Evolutionary conservation across 345 rosid genomes (phyloP).

Genomic region (Ceriops tagal): DNA sequence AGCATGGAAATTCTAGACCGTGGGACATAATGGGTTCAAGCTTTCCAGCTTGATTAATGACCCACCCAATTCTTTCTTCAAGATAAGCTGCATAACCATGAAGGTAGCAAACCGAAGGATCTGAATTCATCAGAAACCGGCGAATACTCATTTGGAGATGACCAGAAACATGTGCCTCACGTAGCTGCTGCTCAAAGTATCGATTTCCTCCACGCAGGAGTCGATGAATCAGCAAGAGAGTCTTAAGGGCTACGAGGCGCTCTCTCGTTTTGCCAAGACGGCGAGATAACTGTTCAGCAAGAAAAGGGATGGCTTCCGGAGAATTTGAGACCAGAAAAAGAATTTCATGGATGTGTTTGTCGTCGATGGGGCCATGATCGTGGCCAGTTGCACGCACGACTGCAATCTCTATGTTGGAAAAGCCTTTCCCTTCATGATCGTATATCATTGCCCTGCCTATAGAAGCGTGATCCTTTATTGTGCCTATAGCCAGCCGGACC

Average conservation of each 20-base stretch:
- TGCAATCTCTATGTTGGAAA: conserved; percentile 64
- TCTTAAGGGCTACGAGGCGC: conserved; percentile 63
- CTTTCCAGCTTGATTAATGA: conserved; percentile 77
- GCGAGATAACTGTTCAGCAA: conserved; percentile 65
- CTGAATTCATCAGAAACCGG: conserved; percentile 33
- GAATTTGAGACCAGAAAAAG: conserved; percentile 75
- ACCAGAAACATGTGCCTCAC: conserved; percentile 57
- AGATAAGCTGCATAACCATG: conserved; percentile 65
- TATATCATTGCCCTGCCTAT: conserved; percentile 70
- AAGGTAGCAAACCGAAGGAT: conserved; percentile 39
- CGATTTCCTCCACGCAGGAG: conserved; percentile 82
- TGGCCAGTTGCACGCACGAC: conserved; percentile 80
- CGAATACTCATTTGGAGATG: conserved; percentile 59
- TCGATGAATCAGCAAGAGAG: conserved; percentile 69
- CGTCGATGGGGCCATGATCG: conserved; percentile 54
- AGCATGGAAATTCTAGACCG: conserved; percentile 40
- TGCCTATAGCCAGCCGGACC: conserved; percentile 57
- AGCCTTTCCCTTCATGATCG: conserved; percentile 41
- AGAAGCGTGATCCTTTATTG: conserved; percentile 71
- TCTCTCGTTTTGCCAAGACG: conserved; percentile 73
- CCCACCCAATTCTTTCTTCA: conserved; percentile 75
- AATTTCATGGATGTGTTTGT: conserved; percentile 74
- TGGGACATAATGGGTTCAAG: conserved; percentile 62
- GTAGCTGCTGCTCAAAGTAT: conserved; percentile 59
- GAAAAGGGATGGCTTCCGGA: conserved; percentile 62